These are phyloP conservation scores for Kazachstania africana DNA, from an alignment of 805 yeast species.

Conservation along the genomic window DNA sequence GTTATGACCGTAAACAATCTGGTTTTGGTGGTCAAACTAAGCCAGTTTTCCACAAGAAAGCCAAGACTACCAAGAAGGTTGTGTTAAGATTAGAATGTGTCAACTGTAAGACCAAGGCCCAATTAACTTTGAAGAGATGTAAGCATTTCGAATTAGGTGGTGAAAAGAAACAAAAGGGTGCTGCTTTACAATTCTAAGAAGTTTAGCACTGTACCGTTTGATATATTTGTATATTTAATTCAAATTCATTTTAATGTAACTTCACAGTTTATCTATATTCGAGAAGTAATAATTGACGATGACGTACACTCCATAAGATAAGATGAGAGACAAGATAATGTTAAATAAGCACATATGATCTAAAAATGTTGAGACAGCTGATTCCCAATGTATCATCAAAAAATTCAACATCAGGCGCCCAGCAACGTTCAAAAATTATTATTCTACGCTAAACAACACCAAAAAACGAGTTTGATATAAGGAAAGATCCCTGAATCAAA, in stretches of 20 bases:
- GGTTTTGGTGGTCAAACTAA: slow-evolving; percentile 99
- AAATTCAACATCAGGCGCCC: no score
- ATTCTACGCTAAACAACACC: no score
- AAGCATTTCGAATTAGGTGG: slow-evolving; percentile 99
- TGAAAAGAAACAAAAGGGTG: slow-evolving; percentile 99
- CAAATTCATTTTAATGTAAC: not conserved
- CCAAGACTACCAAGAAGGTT: slow-evolving; percentile 99
- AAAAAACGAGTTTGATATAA: no score
- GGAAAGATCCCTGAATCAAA: no score
- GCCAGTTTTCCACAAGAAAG: slow-evolving; percentile 99
- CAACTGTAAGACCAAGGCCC: slow-evolving; percentile 96
- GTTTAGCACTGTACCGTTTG: not conserved
- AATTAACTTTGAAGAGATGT: slow-evolving; percentile 97
- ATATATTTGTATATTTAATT: not conserved
- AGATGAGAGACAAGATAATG: no score
- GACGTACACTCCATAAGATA: no score
- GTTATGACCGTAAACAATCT: slow-evolving; percentile 99
- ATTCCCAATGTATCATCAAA: no score
- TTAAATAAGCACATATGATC: no score
- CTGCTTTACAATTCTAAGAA: slow-evolving; percentile 95
- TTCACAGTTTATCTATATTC: no score
- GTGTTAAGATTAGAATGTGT: slow-evolving; percentile 99
- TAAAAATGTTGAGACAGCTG: no score
- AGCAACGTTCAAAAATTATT: no score
- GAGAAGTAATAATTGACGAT: no score